These are phyloP conservation scores for Citrus medica DNA, from an alignment of 345 rosid genomes.

Conservation along the genomic window DNA sequence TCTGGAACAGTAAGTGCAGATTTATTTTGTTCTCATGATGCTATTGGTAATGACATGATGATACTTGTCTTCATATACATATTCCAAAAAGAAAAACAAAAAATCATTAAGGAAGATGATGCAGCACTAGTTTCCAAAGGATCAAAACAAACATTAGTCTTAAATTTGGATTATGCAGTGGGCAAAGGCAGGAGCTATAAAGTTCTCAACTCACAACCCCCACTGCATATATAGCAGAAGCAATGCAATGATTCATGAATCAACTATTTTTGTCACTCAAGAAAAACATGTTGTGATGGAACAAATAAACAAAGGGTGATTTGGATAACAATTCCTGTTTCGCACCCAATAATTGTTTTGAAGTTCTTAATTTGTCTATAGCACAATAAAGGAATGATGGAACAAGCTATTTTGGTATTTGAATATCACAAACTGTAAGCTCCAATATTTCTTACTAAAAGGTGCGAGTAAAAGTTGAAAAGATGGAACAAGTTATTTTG, in stretches of 20 bases:
- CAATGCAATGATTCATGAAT: neutral
- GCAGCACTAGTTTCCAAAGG: neutral
- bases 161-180: neutral
- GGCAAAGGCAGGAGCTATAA: neutral
- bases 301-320: neutral
- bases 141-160: neutral
- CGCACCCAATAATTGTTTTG: neutral
- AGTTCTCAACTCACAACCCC: neutral
- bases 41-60: neutral
- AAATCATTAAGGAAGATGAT: neutral
- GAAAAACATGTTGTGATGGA: neutral
- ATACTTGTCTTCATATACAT: neutral
- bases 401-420: neutral
- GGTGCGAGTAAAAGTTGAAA: no score
- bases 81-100: neutral
- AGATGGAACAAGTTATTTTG: neutral
- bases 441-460: neutral
- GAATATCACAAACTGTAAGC: neutral
- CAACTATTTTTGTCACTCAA: neutral
- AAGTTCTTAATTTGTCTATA: neutral
- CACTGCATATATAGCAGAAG: neutral
- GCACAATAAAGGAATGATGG: neutral
- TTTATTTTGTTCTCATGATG: neutral
- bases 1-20: neutral
- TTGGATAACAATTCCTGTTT: neutral